Base-by-base conservation (phyloP, 306 rosid genomes). In the Rubus parviflorus region DNA sequence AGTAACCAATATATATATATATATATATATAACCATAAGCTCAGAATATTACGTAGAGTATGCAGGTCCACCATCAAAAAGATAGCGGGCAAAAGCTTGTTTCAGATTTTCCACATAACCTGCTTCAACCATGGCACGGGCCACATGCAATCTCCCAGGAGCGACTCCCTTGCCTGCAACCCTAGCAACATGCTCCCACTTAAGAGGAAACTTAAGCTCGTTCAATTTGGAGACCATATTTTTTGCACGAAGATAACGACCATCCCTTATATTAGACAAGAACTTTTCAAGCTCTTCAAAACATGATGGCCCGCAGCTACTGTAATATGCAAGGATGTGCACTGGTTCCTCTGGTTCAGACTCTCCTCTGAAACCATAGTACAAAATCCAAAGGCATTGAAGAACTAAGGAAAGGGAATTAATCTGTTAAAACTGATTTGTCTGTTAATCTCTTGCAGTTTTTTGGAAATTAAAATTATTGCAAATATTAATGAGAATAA, bases 151-250 rank as follows among this genome's bases (percentile, higher is more conserved):
- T 85, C 98, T 88, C 79, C 98, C 97, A 4, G 98, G 98, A 83
- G 98, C 98, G 58, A 92, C 97, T 52, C 98, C 98, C 43, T 82
- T 90, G 84, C 97, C 98, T 58, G 98, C 97, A 74, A 94, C 87
- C 81, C 85, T 89, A 73, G 92, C 84, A 67, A 94, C 97, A 70
- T 94, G 97, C 83, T 94, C 98, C 98, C 98, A 92, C 64, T 88
- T 90, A 62, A 95, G 86, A 75, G 98, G 95, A 79, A 92, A 57
- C 84, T 92, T 89, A 69, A 95, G 97, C 82, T 87, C 87, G 90
- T 95, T 92, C 79, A 95, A 85, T 82, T 95, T 95, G 60, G 82
- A 79, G 66, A 94, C 82, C 83, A 94, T 94, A 81, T 87, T 92
- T 86, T 92, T 75, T 1, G 98, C 98, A 72, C 98, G 97, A 79